These are phyloP conservation scores for Tolypocladium paradoxum DNA, from an alignment of 2,329 filamentous ascomycete genomes.

Conservation along the genomic window DNA sequence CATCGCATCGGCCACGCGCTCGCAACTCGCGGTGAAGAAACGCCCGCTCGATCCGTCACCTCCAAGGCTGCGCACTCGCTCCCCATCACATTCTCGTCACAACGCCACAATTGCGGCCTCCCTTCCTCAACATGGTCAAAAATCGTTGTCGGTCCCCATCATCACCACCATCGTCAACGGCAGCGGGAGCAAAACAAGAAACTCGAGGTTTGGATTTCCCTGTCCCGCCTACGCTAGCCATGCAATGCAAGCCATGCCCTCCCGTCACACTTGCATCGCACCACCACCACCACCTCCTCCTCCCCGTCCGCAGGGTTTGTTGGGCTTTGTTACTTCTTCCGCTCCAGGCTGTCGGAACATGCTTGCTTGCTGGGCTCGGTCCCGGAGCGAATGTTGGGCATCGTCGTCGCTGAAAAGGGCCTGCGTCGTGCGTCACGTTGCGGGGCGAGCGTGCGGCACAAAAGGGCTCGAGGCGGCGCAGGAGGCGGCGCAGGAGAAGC, in stretches of 20 bases:
- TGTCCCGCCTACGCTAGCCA: background rate
- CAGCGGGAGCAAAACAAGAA: background rate
- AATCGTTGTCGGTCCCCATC: background rate
- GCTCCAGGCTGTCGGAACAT: background rate
- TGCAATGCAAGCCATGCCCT: background rate
- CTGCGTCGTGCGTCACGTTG: background rate
- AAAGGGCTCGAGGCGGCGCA: too few relatives aligned
- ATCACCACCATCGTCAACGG: background rate
- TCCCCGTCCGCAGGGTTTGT: background rate
- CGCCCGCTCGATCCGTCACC: background rate
- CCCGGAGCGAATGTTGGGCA: background rate
- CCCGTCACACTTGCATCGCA: background rate
- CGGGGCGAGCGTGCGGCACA: background rate
- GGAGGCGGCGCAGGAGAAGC: background rate
- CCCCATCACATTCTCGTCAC: background rate
- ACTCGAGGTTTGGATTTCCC: background rate
- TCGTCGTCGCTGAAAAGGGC: background rate
- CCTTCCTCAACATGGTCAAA: background rate
- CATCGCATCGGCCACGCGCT: background rate
- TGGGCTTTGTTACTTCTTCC: background rate
- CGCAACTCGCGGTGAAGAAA: background rate
- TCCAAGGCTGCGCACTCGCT: background rate
- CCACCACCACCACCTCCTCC: background rate
- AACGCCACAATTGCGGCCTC: background rate
- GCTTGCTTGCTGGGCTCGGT: background rate